These are phyloP conservation scores for Neonectria magnoliae DNA, from an alignment of 2,329 filamentous ascomycete species.

Conservation along the genomic window DNA sequence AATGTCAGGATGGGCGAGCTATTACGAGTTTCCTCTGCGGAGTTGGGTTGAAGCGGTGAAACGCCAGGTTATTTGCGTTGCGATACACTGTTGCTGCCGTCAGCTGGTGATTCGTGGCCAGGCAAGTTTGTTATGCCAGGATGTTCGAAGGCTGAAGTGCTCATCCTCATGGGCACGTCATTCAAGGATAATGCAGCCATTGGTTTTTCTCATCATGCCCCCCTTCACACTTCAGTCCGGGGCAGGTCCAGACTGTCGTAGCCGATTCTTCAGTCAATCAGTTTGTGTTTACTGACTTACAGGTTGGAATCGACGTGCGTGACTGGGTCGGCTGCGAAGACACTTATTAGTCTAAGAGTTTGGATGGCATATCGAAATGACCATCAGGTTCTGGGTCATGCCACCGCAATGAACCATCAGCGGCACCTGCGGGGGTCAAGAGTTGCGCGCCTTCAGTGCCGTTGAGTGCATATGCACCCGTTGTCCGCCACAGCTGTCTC, in stretches of 20 bases:
- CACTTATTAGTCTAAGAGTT: background rate
- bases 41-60: background rate
- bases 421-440: background rate
- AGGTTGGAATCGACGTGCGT: background rate
- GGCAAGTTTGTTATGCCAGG: background rate
- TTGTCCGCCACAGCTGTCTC: background rate
- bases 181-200: slow-evolving; percentile 4
- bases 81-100: background rate
- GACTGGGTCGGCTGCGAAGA: background rate
- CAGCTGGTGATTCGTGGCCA: background rate
- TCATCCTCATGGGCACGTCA: slow-evolving; percentile 23
- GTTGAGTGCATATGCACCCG: slow-evolving; percentile 1
- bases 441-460: background rate
- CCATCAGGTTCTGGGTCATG: background rate
- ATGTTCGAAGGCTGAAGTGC: background rate
- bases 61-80: background rate
- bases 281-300: background rate
- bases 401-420: background rate
- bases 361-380: background rate
- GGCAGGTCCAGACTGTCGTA: background rate
- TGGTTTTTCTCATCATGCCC: background rate
- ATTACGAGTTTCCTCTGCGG: background rate
- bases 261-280: background rate
- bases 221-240: background rate
- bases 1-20: background rate